Conservation (phyloP, 2,329 filamentous ascomycete genomes). For the Pestalotiopsis sp. region DNA sequence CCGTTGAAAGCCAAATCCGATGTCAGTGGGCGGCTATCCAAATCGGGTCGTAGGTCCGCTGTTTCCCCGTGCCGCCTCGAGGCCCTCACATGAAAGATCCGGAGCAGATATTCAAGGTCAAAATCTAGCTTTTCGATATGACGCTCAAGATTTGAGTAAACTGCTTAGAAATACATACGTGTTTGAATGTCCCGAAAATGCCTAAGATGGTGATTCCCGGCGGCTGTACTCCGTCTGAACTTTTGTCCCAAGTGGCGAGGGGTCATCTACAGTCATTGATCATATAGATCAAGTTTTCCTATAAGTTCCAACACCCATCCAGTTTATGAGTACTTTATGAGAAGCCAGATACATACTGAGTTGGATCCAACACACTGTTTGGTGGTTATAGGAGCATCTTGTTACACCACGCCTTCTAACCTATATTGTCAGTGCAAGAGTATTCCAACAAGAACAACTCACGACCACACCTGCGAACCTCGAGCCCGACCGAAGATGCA, state of each 20-base stretch:
- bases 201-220: background rate
- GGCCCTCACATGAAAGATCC: background rate
- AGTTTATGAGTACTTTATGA: background rate
- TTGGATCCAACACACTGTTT: too few relatives aligned
- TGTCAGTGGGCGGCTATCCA: background rate
- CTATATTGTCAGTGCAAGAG: background rate
- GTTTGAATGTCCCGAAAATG: background rate
- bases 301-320: background rate
- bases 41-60: background rate
- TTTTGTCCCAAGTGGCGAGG: background rate
- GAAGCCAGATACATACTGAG: background rate
- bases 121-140: background rate
- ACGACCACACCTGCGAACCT: background rate
- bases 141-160: background rate
- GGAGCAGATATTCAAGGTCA: background rate
- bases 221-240: background rate
- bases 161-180: background rate
- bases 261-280: background rate
- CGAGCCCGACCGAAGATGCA: background rate
- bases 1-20: background rate
- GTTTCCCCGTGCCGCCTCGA: background rate
- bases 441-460: background rate
- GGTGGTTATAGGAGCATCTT: too few relatives aligned
- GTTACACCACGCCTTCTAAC: too few relatives aligned
- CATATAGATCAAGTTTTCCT: background rate